A percentile compares a stretch with the other conserved stretches of the same genome.
Conservation (phyloP, 2,329 filamentous ascomycete genomes). For the Scedosporium apiospermum region DNA sequence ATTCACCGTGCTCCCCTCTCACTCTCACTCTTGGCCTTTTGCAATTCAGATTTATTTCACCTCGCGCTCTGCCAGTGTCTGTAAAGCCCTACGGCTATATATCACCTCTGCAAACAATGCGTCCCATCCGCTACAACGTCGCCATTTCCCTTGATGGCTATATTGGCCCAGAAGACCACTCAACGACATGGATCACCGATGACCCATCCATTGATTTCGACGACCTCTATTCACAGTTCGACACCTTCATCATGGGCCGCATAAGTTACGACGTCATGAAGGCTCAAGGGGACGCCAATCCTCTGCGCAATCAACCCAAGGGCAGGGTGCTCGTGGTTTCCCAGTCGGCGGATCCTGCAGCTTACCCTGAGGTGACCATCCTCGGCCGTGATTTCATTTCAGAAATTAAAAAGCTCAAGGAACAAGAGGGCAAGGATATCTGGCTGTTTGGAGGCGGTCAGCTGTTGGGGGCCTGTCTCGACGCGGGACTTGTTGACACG, state of each 20-base stretch:
- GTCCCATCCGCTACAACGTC: slow-evolving; percentile 21
- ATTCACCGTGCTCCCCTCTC: too few relatives aligned
- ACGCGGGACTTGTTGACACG: slow-evolving; percentile 19
- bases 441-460: slow-evolving; percentile 27
- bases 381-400: slow-evolving; percentile 12
- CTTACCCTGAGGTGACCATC: slow-evolving; percentile 16
- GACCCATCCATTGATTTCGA: slow-evolving; percentile 23
- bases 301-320: slow-evolving; percentile 11
- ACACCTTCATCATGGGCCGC: slow-evolving; percentile 24
- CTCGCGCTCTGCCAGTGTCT: too few relatives aligned
- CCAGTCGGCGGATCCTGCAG: slow-evolving; percentile 8
- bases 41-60: too few relatives aligned
- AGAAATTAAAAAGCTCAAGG: slow-evolving; percentile 14
- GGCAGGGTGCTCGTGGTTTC: slow-evolving; percentile 19
- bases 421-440: slow-evolving; percentile 15
- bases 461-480: slow-evolving; percentile 18
- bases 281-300: slow-evolving; percentile 12
- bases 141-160: slow-evolving; percentile 25
- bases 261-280: slow-evolving; percentile 23
- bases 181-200: slow-evolving; percentile 20
- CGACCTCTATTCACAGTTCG: slow-evolving; percentile 20
- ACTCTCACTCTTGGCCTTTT: too few relatives aligned
- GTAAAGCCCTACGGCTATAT: too few relatives aligned
- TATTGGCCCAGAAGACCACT: slow-evolving; percentile 21
- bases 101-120: slow-evolving; percentile 8